Evolutionary conservation across 768 basidiomycete genomes (phyloP), one percentile per base, ranked within the genome.

Genomic region (Leucocoprinus birnbaumii): DNA sequence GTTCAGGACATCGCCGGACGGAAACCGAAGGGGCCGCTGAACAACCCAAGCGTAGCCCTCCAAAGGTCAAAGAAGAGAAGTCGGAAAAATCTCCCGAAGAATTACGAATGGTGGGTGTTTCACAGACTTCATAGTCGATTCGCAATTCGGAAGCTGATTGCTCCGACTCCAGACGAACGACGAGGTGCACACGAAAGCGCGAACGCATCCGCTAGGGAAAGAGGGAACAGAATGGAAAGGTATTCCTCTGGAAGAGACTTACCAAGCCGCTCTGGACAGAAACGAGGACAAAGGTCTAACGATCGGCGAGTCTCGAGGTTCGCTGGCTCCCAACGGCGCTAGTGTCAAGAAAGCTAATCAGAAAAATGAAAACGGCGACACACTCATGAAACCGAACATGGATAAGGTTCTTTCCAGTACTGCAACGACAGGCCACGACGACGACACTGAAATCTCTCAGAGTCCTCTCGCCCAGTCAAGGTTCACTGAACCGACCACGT

Each of bases 161-260:
- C n/a, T n/a, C n/a, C 11, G 2, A 9, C n/a, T 22, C 3, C n/a
- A 53, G 51, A 24, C 7, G 13, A 35, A 45, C n/a, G 27, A 34
- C 9, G 24, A 16, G 1, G 27, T 34, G 7, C 24, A 53, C 44
- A 35, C 51, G 11, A 37, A 34, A 13, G 16, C 51, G 22, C 51
- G 41, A 16, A 53, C 51, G 8, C 42, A 53, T 37, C 42, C 51
- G 22, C 34, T 53, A 10, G 51, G 27, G 16, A 25, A 41, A 27
- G 50, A 51, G 10, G 50, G 50, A 9, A 27, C 50, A 9, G 25
- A 27, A 16, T 51, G 50, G 50, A 51, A 42, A 18, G 50, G 50
- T 4, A 25, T 51, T 25, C 50, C 50, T 26, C 37, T 51, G n/a
- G 50, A 27, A 21, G 51, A 53, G 24, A 13, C 10, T 10, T 34